These are phyloP conservation scores for Mortierella sp. DNA, from an alignment of 371 early-diverging fungal genomes.

Conservation along the genomic window DNA sequence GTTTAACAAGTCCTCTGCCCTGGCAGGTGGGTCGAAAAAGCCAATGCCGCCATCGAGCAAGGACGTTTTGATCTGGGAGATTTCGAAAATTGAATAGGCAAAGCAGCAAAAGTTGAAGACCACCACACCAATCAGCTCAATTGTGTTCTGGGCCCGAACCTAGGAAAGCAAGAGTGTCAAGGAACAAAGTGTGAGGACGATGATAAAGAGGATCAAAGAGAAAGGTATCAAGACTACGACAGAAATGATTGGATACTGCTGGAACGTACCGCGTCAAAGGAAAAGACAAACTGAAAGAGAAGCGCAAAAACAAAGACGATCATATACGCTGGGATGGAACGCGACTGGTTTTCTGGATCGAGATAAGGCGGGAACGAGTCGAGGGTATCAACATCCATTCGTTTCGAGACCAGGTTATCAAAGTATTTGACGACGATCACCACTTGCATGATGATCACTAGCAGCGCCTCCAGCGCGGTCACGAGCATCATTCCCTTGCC, in stretches of 20 bases:
- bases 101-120: slow-evolving; percentile 83
- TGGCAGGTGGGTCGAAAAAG: slow-evolving; percentile 14
- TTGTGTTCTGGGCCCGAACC: slow-evolving; percentile 86
- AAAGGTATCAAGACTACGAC: background rate
- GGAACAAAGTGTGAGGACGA: background rate
- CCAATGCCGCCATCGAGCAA: background rate
- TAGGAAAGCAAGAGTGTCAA: slow-evolving; percentile 37
- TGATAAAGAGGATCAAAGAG: background rate
- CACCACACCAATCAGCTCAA: slow-evolving; percentile 87
- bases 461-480: slow-evolving; percentile 68
- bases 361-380: slow-evolving; percentile 19
- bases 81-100: slow-evolving; percentile 78
- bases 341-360: slow-evolving; percentile 26
- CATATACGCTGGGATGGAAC: slow-evolving; percentile 75
- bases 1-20: slow-evolving; percentile 13
- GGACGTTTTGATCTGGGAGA: slow-evolving; percentile 53
- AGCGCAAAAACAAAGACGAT: slow-evolving; percentile 82
- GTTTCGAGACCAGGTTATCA: slow-evolving; percentile 31
- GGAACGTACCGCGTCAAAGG: slow-evolving; percentile 81
- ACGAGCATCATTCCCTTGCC: slow-evolving; percentile 58
- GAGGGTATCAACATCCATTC: slow-evolving; percentile 24
- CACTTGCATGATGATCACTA: slow-evolving; percentile 77
- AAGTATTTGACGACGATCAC: slow-evolving; percentile 68
- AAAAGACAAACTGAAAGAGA: slow-evolving; percentile 75
- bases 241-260: background rate